Conservation (phyloP, 2,329 filamentous ascomycete genomes). For the Cladosporium halotolerans region DNA sequence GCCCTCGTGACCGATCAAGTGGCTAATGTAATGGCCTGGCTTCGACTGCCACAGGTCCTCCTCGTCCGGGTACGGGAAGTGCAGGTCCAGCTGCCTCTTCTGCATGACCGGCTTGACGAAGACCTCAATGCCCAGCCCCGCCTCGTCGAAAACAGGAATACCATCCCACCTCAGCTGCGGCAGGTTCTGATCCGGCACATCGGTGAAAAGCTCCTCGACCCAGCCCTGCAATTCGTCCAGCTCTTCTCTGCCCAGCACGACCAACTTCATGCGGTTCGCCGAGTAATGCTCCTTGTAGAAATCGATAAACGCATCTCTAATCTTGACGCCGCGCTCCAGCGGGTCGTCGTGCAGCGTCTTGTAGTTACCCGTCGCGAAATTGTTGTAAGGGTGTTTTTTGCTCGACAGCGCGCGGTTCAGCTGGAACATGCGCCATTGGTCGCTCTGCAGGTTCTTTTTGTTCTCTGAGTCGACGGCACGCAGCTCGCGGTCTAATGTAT, state of each 20-base stretch:
- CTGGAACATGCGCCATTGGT: conserved; percentile 81
- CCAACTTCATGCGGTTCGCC: conserved; percentile 88
- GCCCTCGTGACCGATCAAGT: conserved; percentile 86
- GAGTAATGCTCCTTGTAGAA: conserved; percentile 89
- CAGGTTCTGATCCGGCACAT: conserved; percentile 75
- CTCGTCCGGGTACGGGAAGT: conserved; percentile 81
- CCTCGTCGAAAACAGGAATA: conserved; percentile 52
- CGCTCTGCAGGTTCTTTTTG: conserved; percentile 93
- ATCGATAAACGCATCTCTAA: conserved; percentile 84
- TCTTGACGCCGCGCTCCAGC: conserved; percentile 71
- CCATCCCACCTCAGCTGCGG: conserved; percentile 61
- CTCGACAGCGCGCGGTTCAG: conserved; percentile 85
- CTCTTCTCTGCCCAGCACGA: conserved; percentile 73
- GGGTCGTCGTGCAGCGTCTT: conserved; percentile 79
- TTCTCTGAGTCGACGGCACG: conserved; percentile 91
- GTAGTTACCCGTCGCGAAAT: conserved; percentile 87
- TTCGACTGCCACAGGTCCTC: conserved; percentile 72
- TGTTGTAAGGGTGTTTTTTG: conserved; percentile 77
- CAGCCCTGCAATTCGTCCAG: conserved; percentile 77
- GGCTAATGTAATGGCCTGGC: conserved; percentile 78
- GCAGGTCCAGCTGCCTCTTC: conserved; percentile 68
- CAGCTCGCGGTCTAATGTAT: conserved; percentile 79
- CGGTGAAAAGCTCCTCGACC: conserved; percentile 77
- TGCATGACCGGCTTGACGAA: conserved; percentile 94
- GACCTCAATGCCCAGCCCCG: conserved; percentile 62